Conservation (phyloP, 441 rosid genomes). For the California macrophylla region DNA sequence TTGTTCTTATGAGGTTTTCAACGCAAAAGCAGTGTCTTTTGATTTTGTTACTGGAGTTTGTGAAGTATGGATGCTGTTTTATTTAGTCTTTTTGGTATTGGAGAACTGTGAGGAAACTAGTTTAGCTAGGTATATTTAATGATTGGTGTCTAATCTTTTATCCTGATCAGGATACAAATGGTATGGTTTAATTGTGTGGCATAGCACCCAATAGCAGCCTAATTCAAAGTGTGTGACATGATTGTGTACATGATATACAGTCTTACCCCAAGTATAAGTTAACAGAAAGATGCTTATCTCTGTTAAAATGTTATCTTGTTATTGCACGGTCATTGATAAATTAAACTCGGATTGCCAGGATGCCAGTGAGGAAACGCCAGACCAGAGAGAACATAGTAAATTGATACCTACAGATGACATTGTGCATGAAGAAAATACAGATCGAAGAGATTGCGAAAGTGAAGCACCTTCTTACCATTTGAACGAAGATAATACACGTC, state of each 20-base stretch:
- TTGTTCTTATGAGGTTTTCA: neutral
- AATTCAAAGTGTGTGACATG: neutral
- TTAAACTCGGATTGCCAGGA: neutral
- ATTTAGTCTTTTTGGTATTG: neutral
- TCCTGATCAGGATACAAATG: neutral
- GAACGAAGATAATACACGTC: neutral
- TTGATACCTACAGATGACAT: conserved; percentile 1
- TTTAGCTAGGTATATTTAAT: neutral
- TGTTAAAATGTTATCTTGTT: neutral
- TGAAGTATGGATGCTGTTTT: neutral
- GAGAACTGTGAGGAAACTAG: neutral
- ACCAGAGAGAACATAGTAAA: conserved; percentile 7
- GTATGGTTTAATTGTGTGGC: neutral
- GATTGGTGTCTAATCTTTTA: neutral
- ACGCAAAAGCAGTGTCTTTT: neutral
- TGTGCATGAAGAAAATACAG: conserved; percentile 7
- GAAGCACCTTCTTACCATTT: neutral
- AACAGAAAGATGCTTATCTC: neutral
- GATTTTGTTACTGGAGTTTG: neutral
- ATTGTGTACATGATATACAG: neutral
- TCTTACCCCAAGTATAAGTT: neutral
- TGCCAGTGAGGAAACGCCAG: conserved; percentile 10
- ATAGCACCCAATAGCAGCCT: neutral
- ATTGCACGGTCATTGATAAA: neutral
- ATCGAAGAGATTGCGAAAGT: neutral